Percentiles rank a stretch among this genome's conserved stretches.
These are phyloP conservation scores for Capronia americana DNA, from an alignment of 2,329 filamentous ascomycete species.

Conservation along the genomic window DNA sequence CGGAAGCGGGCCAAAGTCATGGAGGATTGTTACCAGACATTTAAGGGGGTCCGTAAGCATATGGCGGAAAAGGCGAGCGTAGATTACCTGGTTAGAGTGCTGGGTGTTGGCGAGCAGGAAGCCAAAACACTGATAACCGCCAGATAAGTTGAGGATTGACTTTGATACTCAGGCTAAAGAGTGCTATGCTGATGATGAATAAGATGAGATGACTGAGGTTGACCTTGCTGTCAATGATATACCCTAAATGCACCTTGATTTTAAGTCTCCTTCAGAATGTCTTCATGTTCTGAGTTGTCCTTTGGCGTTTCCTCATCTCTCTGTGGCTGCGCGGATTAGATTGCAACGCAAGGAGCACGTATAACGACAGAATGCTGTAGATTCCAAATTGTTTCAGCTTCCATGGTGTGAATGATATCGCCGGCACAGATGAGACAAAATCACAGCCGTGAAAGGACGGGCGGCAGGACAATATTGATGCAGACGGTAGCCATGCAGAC, in stretches of 20 bases:
- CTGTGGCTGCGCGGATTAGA: no score
- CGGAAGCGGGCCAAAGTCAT: constrained; percentile 69
- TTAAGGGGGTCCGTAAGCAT: constrained; percentile 65
- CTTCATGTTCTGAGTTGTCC: neutral
- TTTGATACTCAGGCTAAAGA: constrained; percentile 1
- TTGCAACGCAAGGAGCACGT: no score
- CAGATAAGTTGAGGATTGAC: constrained; percentile 18
- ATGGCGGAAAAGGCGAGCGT: constrained; percentile 36
- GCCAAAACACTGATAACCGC: constrained; percentile 26
- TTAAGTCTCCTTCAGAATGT: neutral
- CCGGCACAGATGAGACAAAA: no score
- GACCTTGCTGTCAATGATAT: neutral
- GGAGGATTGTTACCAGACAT: constrained; percentile 76
- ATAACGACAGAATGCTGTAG: no score
- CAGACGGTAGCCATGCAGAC: neutral
- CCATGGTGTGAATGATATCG: no score
- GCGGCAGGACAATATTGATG: no score
- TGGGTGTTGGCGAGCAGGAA: constrained; percentile 31
- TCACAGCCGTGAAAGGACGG: no score
- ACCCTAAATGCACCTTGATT: neutral
- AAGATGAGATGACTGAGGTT: neutral
- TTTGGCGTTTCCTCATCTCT: neutral
- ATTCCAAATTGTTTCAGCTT: no score
- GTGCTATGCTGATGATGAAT: neutral
- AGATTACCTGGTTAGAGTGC: constrained; percentile 32